Percentiles rank a stretch among this genome's conserved stretches.
phyloP scores from a whole-genome alignment of 345 rosid species.

The Lenwebbia sp. region DNA sequence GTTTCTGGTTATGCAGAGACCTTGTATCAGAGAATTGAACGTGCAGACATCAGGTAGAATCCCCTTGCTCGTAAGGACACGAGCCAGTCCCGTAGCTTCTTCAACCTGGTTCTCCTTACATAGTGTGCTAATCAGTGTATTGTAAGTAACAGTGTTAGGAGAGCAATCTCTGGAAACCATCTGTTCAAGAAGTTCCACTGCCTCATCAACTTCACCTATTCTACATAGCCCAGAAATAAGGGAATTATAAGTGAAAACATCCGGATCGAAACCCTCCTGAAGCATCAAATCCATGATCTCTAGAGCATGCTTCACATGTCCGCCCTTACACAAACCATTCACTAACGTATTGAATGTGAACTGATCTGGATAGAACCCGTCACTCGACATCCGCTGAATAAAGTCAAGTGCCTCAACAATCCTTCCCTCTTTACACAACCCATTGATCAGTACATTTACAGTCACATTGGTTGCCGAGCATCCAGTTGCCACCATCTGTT shows the following conservation, averaged over 20 bases:
- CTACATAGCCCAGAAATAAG: slow-evolving; percentile 84
- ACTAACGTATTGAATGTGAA: slow-evolving; percentile 72
- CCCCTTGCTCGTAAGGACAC: slow-evolving; percentile 61
- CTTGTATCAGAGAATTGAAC: slow-evolving; percentile 80
- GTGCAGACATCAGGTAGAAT: slow-evolving; percentile 59
- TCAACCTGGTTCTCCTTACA: slow-evolving; percentile 80
- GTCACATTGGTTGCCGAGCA: slow-evolving; percentile 46
- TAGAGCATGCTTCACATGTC: slow-evolving; percentile 70
- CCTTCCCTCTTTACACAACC: slow-evolving; percentile 73
- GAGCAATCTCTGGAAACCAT: slow-evolving; percentile 80
- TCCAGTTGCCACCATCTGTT: slow-evolving; percentile 46
- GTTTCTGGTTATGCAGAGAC: slow-evolving; percentile 54
- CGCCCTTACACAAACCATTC: slow-evolving; percentile 69
- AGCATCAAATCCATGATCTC: slow-evolving; percentile 89
- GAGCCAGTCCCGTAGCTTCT: slow-evolving; percentile 63
- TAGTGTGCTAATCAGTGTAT: slow-evolving; percentile 72
- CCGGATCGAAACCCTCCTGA: slow-evolving; percentile 78
- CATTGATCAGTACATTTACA: slow-evolving; percentile 77
- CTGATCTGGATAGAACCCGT: slow-evolving; percentile 73
- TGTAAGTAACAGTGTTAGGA: slow-evolving; percentile 80
- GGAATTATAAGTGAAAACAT: slow-evolving; percentile 65
- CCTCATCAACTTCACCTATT: slow-evolving; percentile 66
- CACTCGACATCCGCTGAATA: slow-evolving; percentile 48
- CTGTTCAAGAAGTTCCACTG: slow-evolving; percentile 61
- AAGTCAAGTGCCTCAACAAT: slow-evolving; percentile 61